These are phyloP conservation scores for Mytilinidion resinicola DNA, from an alignment of 495 filamentous ascomycete genomes.

Conservation along the genomic window DNA sequence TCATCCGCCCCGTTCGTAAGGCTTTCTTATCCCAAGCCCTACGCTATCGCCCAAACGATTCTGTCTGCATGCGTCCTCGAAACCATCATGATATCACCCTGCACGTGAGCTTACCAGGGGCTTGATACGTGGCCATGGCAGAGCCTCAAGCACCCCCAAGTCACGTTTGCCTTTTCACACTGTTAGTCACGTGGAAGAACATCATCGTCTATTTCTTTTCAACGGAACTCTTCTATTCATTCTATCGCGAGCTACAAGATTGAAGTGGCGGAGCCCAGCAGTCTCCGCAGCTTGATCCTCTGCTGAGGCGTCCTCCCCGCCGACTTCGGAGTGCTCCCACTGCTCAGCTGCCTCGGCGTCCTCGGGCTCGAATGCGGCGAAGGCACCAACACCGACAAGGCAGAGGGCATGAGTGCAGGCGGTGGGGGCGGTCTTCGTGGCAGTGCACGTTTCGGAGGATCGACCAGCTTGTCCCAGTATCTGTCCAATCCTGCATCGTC, in stretches of 20 bases:
- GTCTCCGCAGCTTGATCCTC: slow-evolving; percentile 5
- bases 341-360: not conserved
- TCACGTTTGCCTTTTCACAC: too few relatives aligned
- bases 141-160: too few relatives aligned
- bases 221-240: not conserved
- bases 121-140: too few relatives aligned
- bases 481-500: slow-evolving; percentile 12
- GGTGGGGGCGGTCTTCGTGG: not conserved
- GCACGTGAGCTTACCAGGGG: too few relatives aligned
- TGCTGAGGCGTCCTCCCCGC: not conserved
- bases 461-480: slow-evolving; percentile 10
- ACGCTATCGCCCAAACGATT: too few relatives aligned
- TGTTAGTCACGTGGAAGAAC: too few relatives aligned
- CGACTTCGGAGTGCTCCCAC: not conserved
- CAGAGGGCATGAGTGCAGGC: not conserved
- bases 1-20: not conserved
- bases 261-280: slow-evolving; percentile 7
- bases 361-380: not conserved
- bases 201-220: too few relatives aligned
- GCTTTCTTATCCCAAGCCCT: not conserved
- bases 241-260: slow-evolving; percentile 3
- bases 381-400: not conserved
- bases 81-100: too few relatives aligned
- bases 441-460: not conserved
- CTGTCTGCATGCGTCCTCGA: too few relatives aligned